These are phyloP conservation scores for Beta corolliflora DNA, from an alignment of 179 eudicot genomes.

Conservation along the genomic window DNA sequence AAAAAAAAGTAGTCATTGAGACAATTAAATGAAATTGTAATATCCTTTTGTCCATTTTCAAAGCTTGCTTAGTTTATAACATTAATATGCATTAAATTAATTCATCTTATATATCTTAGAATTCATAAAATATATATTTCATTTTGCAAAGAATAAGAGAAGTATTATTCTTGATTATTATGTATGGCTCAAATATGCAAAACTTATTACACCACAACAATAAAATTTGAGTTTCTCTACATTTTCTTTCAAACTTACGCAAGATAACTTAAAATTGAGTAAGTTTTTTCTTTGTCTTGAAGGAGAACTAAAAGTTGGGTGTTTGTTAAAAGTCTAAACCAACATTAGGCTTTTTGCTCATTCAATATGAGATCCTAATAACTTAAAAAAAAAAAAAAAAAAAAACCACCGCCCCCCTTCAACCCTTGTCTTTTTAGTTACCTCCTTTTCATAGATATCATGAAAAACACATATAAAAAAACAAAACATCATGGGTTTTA, in stretches of 20 bases:
- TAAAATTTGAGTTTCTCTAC: no score
- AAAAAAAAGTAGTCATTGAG: constrained; percentile 18
- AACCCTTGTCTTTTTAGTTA: constrained; percentile 13
- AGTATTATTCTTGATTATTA: no score
- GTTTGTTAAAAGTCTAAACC: constrained; percentile 35
- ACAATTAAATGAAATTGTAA: neutral
- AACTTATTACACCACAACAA: no score
- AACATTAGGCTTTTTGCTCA: constrained; percentile 35
- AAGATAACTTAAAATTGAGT: constrained; percentile 17
- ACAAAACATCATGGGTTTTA: neutral
- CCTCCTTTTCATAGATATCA: constrained; percentile 22
- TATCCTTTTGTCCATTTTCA: neutral
- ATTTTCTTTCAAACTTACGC: neutral
- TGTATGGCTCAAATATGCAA: no score
- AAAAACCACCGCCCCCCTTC: constrained; percentile 22
- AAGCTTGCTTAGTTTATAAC: no score
- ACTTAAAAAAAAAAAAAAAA: constrained; percentile 7
- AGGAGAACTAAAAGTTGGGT: constrained; percentile 40
- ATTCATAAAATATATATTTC: no score
- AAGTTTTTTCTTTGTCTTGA: constrained; percentile 17
- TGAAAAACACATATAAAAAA: constrained; percentile 6
- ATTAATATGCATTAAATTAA: no score
- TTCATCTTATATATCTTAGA: no score
- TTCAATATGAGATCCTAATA: constrained; percentile 28
- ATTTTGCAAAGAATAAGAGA: no score